These are phyloP conservation scores for Choricystis sp. DNA, from an alignment of 139 green algal species.

Conservation along the genomic window DNA sequence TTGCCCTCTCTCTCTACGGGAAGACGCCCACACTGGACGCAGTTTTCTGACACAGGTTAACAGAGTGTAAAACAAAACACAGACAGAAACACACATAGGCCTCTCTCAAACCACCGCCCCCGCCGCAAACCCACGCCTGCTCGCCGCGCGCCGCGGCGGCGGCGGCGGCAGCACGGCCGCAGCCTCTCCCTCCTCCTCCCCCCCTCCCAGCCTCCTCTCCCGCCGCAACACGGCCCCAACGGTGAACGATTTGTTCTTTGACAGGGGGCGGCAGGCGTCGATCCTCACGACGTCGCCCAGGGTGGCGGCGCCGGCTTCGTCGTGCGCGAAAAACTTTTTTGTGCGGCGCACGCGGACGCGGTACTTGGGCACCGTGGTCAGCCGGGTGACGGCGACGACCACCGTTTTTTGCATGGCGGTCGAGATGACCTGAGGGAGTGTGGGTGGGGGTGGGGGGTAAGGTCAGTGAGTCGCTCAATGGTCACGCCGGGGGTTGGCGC, in stretches of 20 bases:
- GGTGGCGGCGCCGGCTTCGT: background rate
- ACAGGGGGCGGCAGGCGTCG: background rate
- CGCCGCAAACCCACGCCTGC: background rate
- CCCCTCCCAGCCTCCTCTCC: background rate
- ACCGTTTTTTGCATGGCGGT: conserved; percentile 41
- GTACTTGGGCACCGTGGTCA: conserved; percentile 27
- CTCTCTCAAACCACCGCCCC: too few species aligned
- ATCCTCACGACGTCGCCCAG: background rate
- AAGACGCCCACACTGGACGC: too few species aligned
- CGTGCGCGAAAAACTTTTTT: conserved; percentile 29
- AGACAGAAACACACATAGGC: too few species aligned
- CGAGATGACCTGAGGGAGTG: conserved; percentile 30
- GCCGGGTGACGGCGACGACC: conserved; percentile 25
- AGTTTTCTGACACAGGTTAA: too few species aligned
- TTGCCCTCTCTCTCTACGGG: too few species aligned
- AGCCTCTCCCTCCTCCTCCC: background rate
- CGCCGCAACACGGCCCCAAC: background rate
- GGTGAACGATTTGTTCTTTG: background rate
- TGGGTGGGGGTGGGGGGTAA: background rate
- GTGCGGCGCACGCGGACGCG: conserved; percentile 12
- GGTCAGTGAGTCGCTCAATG: too few species aligned
- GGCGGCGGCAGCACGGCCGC: background rate
- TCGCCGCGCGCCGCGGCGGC: background rate
- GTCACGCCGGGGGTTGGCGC: too few species aligned
- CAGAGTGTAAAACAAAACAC: too few species aligned